Evolutionary conservation across 2,329 filamentous ascomycete genomes (phyloP).

Genomic region (Xylaria arbuscula): DNA sequence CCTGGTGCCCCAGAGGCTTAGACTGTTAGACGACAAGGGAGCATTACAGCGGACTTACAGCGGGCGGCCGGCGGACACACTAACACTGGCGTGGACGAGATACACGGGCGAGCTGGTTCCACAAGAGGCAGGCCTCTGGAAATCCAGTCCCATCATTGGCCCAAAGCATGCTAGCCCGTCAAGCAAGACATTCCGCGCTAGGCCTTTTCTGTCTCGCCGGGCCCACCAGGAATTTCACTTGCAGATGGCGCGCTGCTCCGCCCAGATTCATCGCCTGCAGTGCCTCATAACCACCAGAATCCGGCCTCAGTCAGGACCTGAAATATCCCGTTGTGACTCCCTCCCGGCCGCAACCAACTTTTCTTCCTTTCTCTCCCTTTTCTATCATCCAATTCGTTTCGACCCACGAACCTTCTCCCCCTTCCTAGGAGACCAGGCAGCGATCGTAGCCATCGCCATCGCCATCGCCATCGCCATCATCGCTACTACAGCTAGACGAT

Average conservation of each 20-base stretch:
- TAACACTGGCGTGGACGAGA: conserved; percentile 31
- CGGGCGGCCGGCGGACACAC: not conserved
- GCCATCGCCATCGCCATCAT: not conserved
- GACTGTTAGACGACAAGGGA: conserved; percentile 13
- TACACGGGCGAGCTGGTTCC: conserved; percentile 16
- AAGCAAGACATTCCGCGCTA: conserved; percentile 21
- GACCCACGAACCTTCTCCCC: conserved; percentile 30
- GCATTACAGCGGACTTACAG: not conserved
- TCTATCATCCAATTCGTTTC: conserved; percentile 27
- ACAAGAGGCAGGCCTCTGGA: conserved; percentile 13
- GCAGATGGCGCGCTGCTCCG: conserved; percentile 40
- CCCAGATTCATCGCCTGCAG: conserved; percentile 46
- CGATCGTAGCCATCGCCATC: not conserved
- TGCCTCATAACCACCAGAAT: conserved; percentile 37
- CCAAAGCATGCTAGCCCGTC: not conserved
- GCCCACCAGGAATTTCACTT: conserved; percentile 34
- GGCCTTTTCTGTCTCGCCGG: conserved; percentile 38
- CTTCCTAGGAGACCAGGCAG: conserved; percentile 28
- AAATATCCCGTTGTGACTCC: conserved; percentile 52
- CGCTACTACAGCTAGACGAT: conserved; percentile 10
- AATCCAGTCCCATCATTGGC: conserved; percentile 35
- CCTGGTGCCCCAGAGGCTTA: conserved; percentile 26
- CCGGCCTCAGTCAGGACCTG: conserved; percentile 43
- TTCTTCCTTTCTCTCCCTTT: conserved; percentile 39
- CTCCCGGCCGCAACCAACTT: conserved; percentile 43